Evolutionary conservation across 306 rosid species (phyloP).

Genomic region (Vigna mungo): DNA sequence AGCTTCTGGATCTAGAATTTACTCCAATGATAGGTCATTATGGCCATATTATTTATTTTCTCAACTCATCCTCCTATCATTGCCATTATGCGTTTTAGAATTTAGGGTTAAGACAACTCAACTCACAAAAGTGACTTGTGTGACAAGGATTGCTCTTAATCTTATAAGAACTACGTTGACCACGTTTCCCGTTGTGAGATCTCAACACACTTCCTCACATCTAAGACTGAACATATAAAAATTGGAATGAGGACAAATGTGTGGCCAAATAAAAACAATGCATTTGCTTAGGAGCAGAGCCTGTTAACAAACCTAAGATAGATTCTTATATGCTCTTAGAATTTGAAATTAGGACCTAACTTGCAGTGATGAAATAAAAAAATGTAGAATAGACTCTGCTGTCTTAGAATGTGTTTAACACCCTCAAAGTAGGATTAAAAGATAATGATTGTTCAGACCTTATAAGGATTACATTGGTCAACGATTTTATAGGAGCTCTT

Average conservation of each 20-base stretch:
- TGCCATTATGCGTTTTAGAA: not conserved
- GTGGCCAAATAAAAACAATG: not conserved
- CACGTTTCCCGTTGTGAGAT: not conserved
- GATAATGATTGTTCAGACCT: not conserved
- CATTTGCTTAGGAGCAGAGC: not conserved
- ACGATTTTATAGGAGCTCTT: not conserved
- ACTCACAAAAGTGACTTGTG: not conserved
- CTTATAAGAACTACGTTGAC: not conserved
- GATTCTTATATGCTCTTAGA: not conserved
- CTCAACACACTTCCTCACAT: not conserved
- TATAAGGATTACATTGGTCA: not conserved
- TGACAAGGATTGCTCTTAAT: not conserved
- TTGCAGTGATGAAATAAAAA: not conserved
- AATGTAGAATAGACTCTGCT: not conserved
- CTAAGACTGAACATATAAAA: not conserved
- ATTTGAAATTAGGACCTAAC: not conserved
- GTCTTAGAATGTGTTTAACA: not conserved
- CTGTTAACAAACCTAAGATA: not conserved
- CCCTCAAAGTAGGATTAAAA: not conserved
- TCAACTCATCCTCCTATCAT: not conserved
- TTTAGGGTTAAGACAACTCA: not conserved
- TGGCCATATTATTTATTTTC: conserved; percentile 26
- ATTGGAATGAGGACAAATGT: not conserved
- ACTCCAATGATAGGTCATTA: conserved; percentile 56
- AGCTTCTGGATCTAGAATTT: conserved; percentile 52